phyloP scores from a whole-genome alignment of 768 basidiomycete species.

The Leccinellum albellum region DNA sequence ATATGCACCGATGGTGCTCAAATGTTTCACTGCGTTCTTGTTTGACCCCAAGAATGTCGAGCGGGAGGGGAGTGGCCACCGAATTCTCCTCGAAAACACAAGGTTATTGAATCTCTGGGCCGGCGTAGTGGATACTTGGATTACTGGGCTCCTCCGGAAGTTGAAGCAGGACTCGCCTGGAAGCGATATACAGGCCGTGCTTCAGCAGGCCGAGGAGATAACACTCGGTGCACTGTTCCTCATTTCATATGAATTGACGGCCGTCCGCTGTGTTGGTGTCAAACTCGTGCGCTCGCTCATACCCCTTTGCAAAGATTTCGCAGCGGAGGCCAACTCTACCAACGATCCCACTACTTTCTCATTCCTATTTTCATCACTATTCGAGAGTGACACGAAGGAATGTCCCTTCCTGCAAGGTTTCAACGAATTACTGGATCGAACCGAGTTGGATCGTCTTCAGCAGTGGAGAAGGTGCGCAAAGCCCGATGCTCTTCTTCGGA shows the following conservation, averaged over 20 bases:
- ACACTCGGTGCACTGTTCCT: conserved; percentile 74
- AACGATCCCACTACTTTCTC: conserved; percentile 26
- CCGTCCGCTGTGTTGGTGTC: conserved; percentile 57
- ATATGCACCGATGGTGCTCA: conserved; percentile 55
- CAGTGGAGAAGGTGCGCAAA: conserved; percentile 62
- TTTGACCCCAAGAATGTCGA: conserved; percentile 66
- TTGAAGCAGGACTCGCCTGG: conserved; percentile 36
- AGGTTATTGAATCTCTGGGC: conserved; percentile 73
- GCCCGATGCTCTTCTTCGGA: conserved; percentile 55
- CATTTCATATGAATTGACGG: conserved; percentile 51
- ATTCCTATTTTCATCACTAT: conserved; percentile 45
- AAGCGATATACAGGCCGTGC: conserved; percentile 41
- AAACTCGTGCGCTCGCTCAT: conserved; percentile 60
- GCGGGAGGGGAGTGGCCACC: conserved; percentile 59
- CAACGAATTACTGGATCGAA: conserved; percentile 61
- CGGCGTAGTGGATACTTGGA: conserved; percentile 67
- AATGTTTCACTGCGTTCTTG: conserved; percentile 64
- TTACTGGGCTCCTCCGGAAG: conserved; percentile 43
- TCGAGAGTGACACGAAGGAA: conserved; percentile 48
- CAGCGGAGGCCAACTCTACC: conserved; percentile 28
- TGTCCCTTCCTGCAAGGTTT: conserved; percentile 54
- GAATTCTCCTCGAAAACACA: conserved; percentile 62
- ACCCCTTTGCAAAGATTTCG: conserved; percentile 44
- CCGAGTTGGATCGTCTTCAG: conserved; percentile 57
- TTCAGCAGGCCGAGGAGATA: conserved; percentile 54